These are phyloP conservation scores for Metschnikowia arizonensis DNA, from an alignment of 805 yeast genomes.

Conservation along the genomic window DNA sequence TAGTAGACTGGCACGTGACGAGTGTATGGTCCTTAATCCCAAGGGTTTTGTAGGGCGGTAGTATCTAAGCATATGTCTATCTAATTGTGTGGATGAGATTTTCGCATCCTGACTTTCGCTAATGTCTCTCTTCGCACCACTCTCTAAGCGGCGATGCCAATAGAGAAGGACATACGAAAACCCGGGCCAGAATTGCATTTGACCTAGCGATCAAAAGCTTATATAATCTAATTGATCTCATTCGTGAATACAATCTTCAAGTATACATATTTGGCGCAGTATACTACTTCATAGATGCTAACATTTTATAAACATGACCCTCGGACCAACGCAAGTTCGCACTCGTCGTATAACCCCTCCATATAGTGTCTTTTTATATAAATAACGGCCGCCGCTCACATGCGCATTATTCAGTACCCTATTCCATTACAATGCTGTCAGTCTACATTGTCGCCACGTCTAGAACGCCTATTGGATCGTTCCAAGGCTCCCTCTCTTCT, in stretches of 20 bases:
- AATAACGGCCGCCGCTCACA: background rate
- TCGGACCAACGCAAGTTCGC: constrained; percentile 3
- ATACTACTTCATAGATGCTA: background rate
- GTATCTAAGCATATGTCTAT: background rate
- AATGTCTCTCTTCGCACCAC: background rate
- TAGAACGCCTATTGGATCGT: constrained; percentile 95
- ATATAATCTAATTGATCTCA: no score
- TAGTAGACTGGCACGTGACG: constrained; percentile 1
- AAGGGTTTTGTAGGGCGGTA: background rate
- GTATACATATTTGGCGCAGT: background rate
- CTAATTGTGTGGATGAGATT: background rate
- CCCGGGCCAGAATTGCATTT: background rate
- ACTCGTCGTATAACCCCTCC: constrained; percentile 7
- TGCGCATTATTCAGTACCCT: background rate
- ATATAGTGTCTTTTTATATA: constrained; percentile 2
- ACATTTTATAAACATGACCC: background rate
- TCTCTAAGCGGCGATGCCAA: background rate
- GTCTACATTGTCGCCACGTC: constrained; percentile 90
- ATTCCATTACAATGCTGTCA: constrained; percentile 16
- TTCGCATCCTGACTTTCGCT: background rate
- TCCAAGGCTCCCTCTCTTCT: constrained; percentile 78
- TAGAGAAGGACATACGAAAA: background rate
- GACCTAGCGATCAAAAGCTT: background rate
- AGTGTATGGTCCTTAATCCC: background rate
- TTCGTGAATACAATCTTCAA: no score